Evolutionary conservation across 306 rosid species (phyloP), one percentile per base, ranked within the genome.

Genomic region (Vigna unguiculata): DNA sequence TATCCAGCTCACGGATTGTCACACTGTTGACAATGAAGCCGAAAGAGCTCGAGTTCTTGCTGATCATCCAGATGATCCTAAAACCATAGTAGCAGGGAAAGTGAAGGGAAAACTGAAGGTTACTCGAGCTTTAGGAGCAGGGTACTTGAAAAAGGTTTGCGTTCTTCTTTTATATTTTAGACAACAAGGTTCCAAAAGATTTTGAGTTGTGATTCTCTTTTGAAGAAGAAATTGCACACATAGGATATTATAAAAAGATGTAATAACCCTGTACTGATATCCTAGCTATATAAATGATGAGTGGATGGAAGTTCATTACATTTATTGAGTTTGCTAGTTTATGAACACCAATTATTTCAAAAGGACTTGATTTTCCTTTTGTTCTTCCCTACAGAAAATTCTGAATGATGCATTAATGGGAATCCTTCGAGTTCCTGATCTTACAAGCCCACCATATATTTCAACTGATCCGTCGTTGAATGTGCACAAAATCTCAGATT

Each of bases 381-480:
- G 46, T 52, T 59, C 71, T 34, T 52, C 64, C 46, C 32, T 48
- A 57, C 92, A 96, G 99, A 85, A 91, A 90, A 87, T 72, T 76
- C 82, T 96, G 73, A 96, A 96, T 78, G 98, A 96, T 58, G 99
- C 98, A 51, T 79, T 96, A 82, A 96, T 96, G 96, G 99, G 99
- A 68, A 96, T 96, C 84, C 98, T 96, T 81, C 93, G 76, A 80
- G 97, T 96, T 68, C 86, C 77, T 43, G 87, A 93, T 86, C 99
- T 96, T 58, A 79, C 19, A 61, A 96, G 97, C 83, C 99, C 99
- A 9, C 99, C 99, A 65, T 96, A 96, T 79, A 58, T 96, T 75
- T 88, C 98, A 15, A 85, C 93, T 48, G 88, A 93, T 71, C 99
- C 99, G 55, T 86, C 97, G 16, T 15, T 91, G 79, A 90, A 89